Evolutionary conservation across 768 basidiomycete species (phyloP).

Genomic region (Basidioascus undulatus): DNA sequence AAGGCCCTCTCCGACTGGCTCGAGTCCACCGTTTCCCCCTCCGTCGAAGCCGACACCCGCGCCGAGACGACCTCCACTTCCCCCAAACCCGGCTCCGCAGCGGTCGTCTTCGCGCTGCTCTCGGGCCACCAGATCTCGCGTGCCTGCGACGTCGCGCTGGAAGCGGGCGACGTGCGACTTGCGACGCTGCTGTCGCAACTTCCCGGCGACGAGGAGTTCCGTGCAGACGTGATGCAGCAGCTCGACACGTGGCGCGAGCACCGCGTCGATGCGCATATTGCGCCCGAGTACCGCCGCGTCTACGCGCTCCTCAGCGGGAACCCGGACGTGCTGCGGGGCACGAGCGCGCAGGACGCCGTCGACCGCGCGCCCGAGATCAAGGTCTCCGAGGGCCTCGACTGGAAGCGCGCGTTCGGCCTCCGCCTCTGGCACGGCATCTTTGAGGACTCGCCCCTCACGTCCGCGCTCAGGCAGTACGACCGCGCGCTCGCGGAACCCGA

Average conservation of each 20-base stretch:
- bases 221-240: conserved; percentile 47
- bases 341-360: conserved; percentile 26
- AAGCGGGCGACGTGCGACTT: conserved; percentile 54
- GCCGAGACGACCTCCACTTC: conserved; percentile 22
- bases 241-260: conserved; percentile 62
- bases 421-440: conserved; percentile 65
- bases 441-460: background rate
- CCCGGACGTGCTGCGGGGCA: conserved; percentile 30
- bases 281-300: conserved; percentile 42
- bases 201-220: conserved; percentile 41
- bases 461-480: conserved; percentile 8
- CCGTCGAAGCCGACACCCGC: conserved; percentile 42
- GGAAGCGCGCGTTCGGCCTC: conserved; percentile 80
- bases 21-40: conserved; percentile 38
- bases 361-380: conserved; percentile 28
- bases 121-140: conserved; percentile 72
- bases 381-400: conserved; percentile 54
- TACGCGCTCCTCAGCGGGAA: conserved; percentile 68
- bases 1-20: conserved; percentile 67
- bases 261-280: conserved; percentile 41
- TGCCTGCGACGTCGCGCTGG: conserved; percentile 48
- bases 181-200: conserved; percentile 74
- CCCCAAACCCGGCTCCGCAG: conserved; percentile 17
- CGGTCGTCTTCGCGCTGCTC: conserved; percentile 46
- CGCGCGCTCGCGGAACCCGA: background rate